Conservation (phyloP, 2,329 filamentous ascomycete species). For the Cladosporium austrohemisphaericum region DNA sequence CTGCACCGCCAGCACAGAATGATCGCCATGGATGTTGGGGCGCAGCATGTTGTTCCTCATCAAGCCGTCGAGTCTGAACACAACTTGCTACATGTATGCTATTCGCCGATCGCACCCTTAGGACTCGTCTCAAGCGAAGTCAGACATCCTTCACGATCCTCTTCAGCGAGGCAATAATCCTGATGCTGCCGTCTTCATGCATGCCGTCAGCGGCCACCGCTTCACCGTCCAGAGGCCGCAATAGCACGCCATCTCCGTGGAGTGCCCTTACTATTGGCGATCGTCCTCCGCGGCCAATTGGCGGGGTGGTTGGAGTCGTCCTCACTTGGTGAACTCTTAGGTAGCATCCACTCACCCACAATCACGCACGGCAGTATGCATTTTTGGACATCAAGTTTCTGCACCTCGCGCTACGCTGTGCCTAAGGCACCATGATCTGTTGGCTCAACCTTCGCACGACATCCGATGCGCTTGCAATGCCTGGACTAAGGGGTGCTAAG, state of each 20-base stretch:
- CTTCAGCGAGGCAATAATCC: not conserved
- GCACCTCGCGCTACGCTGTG: not conserved
- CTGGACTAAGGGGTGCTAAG: too few relatives aligned
- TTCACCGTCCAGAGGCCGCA: not conserved
- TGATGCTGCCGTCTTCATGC: not conserved
- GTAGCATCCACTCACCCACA: conserved; percentile 1
- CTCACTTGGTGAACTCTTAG: not conserved
- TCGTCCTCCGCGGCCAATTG: not conserved
- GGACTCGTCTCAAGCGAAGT: not conserved
- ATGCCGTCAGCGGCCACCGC: conserved; percentile 4
- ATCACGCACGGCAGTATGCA: not conserved
- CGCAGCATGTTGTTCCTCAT: too few relatives aligned
- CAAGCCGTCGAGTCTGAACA: too few relatives aligned
- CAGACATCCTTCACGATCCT: not conserved
- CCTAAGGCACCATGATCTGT: not conserved
- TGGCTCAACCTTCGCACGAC: too few relatives aligned
- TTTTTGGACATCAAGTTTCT: not conserved
- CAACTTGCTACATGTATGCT: too few relatives aligned
- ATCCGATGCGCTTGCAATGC: too few relatives aligned
- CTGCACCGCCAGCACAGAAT: too few relatives aligned
- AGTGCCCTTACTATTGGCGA: not conserved
- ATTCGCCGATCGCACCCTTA: too few relatives aligned
- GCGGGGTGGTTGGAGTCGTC: not conserved
- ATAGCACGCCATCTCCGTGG: conserved; percentile 6
- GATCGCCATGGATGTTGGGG: too few relatives aligned